Base-by-base conservation (phyloP, 495 filamentous ascomycete genomes). In the Daldinia bambusicola region DNA sequence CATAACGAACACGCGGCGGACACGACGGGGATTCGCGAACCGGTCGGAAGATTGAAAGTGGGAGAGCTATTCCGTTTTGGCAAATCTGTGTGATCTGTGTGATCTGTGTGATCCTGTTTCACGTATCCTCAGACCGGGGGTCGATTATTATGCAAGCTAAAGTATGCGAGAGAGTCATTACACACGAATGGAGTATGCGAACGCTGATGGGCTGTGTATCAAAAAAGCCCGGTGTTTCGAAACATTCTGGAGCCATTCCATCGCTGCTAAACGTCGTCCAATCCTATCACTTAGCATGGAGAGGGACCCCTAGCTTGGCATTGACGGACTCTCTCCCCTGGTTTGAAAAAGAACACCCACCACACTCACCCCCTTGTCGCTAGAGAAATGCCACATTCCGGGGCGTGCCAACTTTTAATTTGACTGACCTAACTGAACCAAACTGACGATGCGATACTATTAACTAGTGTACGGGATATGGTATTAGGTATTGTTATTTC, bases 331-430 rank as follows among this genome's bases (percentile, higher is more conserved):
- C 0, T 13, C 0, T 34, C 63, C 63, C 67, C 53, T 45, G 8
- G 30, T 60, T 10, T 36, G 26, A 51, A 26, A 26, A 26, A 26
- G 26, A 16, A 30, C 52, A 58, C n/a, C n/a, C n/a, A n/a, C n/a
- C n/a, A n/a, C n/a, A 26, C 26, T 55, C 13, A 51, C 6, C 30
- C 61, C 70, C 60, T 68, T 57, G 65, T 63, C 60, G 1, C 16
- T 26, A 66, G 30, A 66, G 57, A 63, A 66, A 64, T 71, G 63
- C 58, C 71, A 71, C 71, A 74, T 70, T 74, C 71, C 71, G 63
- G 41, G 55, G 60, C 62, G 43, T 69, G 57, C 65, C 62, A 74
- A 59, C 63, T 43, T 66, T 64, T 55, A 69, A 66, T 67, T 67
- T 66, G 62, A 55, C 45, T 55, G 62, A 70, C 26, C 26, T n/a